Conservation (phyloP, 495 filamentous ascomycete species). For the Penicillium malachiteum region DNA sequence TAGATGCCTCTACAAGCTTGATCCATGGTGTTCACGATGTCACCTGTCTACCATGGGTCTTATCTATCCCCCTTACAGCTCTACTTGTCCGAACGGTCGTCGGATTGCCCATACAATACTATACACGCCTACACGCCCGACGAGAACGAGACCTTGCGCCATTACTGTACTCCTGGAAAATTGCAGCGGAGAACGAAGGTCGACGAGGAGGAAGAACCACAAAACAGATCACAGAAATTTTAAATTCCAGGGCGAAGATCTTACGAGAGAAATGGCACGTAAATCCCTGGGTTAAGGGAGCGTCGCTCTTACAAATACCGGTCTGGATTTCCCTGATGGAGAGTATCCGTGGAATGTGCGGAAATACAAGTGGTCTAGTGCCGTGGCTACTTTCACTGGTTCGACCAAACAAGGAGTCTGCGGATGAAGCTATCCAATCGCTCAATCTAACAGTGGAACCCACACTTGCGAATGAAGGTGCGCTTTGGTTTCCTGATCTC, state of each 20-base stretch:
- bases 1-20: conserved; percentile 52
- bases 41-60: conserved; percentile 66
- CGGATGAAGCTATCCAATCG: conserved; percentile 4
- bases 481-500: conserved; percentile 80
- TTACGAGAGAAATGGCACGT: conserved; percentile 48
- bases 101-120: conserved; percentile 60
- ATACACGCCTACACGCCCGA: conserved; percentile 39
- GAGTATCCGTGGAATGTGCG: conserved; percentile 62
- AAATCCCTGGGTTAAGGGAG: conserved; percentile 46
- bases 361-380: conserved; percentile 52
- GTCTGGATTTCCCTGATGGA: conserved; percentile 70
- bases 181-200: conserved; percentile 9
- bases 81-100: conserved; percentile 57
- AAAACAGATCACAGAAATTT: neutral
- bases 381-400: conserved; percentile 35
- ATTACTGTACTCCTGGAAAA: conserved; percentile 20
- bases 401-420: conserved; percentile 5
- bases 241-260: neutral
- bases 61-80: conserved; percentile 69
- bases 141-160: conserved; percentile 49
- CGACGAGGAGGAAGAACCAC: neutral
- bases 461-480: conserved; percentile 64
- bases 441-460: conserved; percentile 46
- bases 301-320: conserved; percentile 55
- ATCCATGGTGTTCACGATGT: conserved; percentile 60